Conservation (phyloP, 495 filamentous ascomycete genomes). For the Penicillium atrosanguineum region DNA sequence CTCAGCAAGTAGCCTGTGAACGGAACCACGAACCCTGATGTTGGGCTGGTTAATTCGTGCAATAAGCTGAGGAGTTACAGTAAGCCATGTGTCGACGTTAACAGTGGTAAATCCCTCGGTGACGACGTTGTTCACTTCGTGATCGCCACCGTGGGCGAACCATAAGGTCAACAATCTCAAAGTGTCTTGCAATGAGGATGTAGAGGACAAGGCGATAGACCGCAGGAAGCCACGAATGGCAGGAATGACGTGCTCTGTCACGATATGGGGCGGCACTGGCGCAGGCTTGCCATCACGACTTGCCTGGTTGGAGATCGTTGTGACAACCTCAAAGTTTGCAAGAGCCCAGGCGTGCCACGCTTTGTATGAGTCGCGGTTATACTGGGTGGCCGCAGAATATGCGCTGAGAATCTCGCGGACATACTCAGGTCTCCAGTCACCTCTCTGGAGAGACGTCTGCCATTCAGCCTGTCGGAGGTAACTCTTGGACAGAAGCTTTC, state of each 20-base stretch:
- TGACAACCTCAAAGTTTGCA: slow-evolving; percentile 97
- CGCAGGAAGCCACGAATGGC: slow-evolving; percentile 93
- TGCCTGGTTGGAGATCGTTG: slow-evolving; percentile 61
- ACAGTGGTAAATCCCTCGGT: slow-evolving; percentile 87
- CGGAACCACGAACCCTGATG: slow-evolving; percentile 74
- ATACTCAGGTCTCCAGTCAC: slow-evolving; percentile 82
- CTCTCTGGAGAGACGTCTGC: slow-evolving; percentile 76
- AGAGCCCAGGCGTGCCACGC: slow-evolving; percentile 99
- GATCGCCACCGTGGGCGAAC: slow-evolving; percentile 88
- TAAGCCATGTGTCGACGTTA: slow-evolving; percentile 95
- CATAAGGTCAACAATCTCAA: slow-evolving; percentile 89
- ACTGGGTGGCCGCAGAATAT: slow-evolving; percentile 85
- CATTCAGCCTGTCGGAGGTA: slow-evolving; percentile 95
- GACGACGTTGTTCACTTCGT: slow-evolving; percentile 82
- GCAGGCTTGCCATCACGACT: slow-evolving; percentile 52
- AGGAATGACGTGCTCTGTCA: slow-evolving; percentile 87
- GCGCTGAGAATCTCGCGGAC: slow-evolving; percentile 68
- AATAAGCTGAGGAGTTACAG: slow-evolving; percentile 96
- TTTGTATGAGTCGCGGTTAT: slow-evolving; percentile 94
- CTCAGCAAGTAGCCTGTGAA: slow-evolving; percentile 87
- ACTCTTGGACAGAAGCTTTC: slow-evolving; percentile 85
- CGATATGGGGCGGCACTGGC: slow-evolving; percentile 57
- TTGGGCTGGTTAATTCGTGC: slow-evolving; percentile 96
- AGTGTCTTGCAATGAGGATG: slow-evolving; percentile 93
- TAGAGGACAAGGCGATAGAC: slow-evolving; percentile 86